These are phyloP conservation scores for Tirmania nivea DNA, from an alignment of 495 filamentous ascomycete genomes.

Conservation along the genomic window DNA sequence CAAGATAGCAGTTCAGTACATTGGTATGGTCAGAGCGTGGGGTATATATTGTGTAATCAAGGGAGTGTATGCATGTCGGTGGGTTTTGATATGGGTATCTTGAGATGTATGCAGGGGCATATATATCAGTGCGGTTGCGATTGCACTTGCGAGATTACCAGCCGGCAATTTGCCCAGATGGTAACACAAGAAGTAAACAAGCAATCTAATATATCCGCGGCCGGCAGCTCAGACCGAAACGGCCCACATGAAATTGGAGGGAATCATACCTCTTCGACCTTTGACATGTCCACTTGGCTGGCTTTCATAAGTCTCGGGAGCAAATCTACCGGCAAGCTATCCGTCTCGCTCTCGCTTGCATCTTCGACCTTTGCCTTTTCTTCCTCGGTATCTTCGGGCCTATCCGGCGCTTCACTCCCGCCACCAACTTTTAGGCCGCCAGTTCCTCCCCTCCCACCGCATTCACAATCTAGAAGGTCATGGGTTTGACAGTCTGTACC, in stretches of 20 bases:
- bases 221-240: no score
- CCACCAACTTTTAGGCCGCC: neutral
- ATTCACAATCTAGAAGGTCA: slow-evolving; percentile 45
- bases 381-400: slow-evolving; percentile 7
- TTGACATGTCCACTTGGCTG: slow-evolving; percentile 39
- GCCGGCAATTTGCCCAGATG: no score
- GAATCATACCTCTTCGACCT: slow-evolving; percentile 31
- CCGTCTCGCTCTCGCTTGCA: slow-evolving; percentile 17
- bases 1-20: no score
- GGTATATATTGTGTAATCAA: no score
- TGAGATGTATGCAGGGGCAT: no score
- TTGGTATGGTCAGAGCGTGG: no score
- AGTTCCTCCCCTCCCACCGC: slow-evolving; percentile 34
- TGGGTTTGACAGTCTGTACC: slow-evolving; percentile 41
- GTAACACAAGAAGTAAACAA: no score
- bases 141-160: no score
- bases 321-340: slow-evolving; percentile 26
- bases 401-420: neutral
- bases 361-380: neutral
- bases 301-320: slow-evolving; percentile 31
- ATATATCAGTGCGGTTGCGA: no score
- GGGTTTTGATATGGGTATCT: no score
- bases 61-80: no score
- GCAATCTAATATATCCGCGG: no score
- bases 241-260: slow-evolving; percentile 9